phyloP scores from a whole-genome alignment of 2,329 filamentous ascomycete genomes.

The Alternaria sp. region DNA sequence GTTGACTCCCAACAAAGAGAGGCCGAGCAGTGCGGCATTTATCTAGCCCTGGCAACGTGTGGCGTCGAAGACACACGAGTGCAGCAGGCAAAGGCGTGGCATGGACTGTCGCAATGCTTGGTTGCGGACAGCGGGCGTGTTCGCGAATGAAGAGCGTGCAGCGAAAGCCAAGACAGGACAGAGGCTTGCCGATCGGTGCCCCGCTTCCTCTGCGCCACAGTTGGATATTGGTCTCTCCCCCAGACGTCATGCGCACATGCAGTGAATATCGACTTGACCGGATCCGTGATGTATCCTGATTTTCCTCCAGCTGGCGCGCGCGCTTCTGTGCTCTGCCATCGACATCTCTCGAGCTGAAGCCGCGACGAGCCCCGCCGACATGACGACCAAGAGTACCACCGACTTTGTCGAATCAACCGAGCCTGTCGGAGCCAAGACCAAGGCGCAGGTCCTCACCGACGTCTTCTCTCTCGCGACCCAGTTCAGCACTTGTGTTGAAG shows the following conservation, averaged over 20 bases:
- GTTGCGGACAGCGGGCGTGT: slow-evolving; percentile 1
- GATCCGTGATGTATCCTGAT: slow-evolving; percentile 1
- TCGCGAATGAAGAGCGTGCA: slow-evolving; percentile 22
- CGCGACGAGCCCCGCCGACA: slow-evolving; percentile 30
- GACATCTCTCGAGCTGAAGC: neutral
- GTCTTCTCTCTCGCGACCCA: slow-evolving; percentile 53
- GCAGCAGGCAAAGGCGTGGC: slow-evolving; percentile 7
- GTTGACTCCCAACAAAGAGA: neutral
- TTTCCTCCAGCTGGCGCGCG: slow-evolving; percentile 1
- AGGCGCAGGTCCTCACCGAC: slow-evolving; percentile 46
- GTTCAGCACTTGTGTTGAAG: slow-evolving; percentile 57
- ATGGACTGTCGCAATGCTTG: slow-evolving; percentile 18
- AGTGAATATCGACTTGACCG: slow-evolving; percentile 19
- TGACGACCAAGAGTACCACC: slow-evolving; percentile 22
- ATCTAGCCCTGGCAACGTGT: neutral
- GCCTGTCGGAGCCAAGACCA: slow-evolving; percentile 26
- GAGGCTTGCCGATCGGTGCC: slow-evolving; percentile 21
- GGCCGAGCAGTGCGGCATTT: neutral
- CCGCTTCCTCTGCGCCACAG: slow-evolving; percentile 42
- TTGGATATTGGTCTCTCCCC: slow-evolving; percentile 19
- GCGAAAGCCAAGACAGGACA: slow-evolving; percentile 16
- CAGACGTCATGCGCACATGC: slow-evolving; percentile 41
- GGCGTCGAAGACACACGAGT: neutral
- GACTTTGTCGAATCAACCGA: slow-evolving; percentile 26
- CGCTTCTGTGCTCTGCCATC: neutral